A percentile compares a stretch with the other conserved stretches of the same genome.
phyloP scores from a whole-genome alignment of 2,329 filamentous ascomycete species.

The Trichophyton mentagrophytes region DNA sequence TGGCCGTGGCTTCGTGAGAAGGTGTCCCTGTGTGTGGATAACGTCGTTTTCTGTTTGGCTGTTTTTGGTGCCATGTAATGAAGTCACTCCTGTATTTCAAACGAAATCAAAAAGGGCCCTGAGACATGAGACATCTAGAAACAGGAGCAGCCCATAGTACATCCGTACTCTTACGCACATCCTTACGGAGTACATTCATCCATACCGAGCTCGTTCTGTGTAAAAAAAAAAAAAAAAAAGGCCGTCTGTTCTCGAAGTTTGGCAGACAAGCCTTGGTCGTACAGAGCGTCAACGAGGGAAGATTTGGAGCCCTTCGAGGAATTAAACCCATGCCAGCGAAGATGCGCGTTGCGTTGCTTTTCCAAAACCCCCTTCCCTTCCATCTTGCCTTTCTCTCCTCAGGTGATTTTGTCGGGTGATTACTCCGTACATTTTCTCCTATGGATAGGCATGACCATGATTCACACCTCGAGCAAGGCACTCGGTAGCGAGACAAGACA shows the following conservation, averaged over 20 bases:
- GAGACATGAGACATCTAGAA: conserved; percentile 6
- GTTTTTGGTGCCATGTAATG: not conserved
- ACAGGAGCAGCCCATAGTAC: not conserved
- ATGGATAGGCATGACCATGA: too few species aligned
- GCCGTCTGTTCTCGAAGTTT: conserved; percentile 4
- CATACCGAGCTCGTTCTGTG: too few species aligned
- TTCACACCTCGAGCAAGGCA: not conserved
- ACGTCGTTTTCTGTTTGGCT: not conserved
- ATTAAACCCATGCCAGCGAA: conserved; percentile 1
- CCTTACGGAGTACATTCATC: too few species aligned
- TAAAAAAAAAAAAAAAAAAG: not conserved
- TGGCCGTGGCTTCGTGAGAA: not conserved
- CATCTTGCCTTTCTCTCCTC: not conserved
- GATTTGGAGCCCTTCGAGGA: not conserved
- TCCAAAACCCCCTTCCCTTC: not conserved
- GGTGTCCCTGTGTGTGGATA: not conserved
- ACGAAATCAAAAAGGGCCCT: conserved; percentile 1
- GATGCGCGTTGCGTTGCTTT: not conserved
- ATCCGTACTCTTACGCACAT: too few species aligned
- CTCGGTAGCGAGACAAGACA: not conserved
- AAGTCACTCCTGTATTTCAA: not conserved
- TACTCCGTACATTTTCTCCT: too few species aligned
- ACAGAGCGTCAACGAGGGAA: conserved; percentile 1
- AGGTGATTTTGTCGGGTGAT: too few species aligned
- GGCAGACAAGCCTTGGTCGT: not conserved